Evolutionary conservation across 345 rosid species (phyloP).

Genomic region (Brassica incana): DNA sequence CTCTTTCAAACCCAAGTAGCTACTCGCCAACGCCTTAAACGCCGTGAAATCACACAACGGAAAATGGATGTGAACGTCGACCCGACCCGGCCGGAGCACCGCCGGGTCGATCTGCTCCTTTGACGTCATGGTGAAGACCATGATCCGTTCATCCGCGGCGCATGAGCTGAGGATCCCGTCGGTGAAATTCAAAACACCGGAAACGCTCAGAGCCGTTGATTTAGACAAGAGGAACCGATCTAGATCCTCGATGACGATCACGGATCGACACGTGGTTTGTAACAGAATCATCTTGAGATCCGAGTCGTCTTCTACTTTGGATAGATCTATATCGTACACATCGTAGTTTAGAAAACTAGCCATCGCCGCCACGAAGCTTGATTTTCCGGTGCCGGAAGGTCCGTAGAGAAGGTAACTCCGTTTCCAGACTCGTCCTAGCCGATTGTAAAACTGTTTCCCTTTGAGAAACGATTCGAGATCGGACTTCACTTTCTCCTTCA

Average conservation of each 20-base stretch:
- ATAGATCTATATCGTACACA: slow-evolving; percentile 70
- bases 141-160: slow-evolving; percentile 62
- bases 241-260: slow-evolving; percentile 68
- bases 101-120: slow-evolving; percentile 68
- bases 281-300: slow-evolving; percentile 60
- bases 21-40: slow-evolving; percentile 73
- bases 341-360: slow-evolving; percentile 65
- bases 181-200: slow-evolving; percentile 65
- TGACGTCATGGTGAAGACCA: slow-evolving; percentile 68
- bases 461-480: slow-evolving; percentile 71
- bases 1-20: slow-evolving; percentile 80
- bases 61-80: slow-evolving; percentile 83
- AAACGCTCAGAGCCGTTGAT: slow-evolving; percentile 52
- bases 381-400: slow-evolving; percentile 81
- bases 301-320: slow-evolving; percentile 52
- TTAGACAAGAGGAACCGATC: slow-evolving; percentile 57
- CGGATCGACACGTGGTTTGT: slow-evolving; percentile 51
- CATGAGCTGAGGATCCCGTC: slow-evolving; percentile 66
- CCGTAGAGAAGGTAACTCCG: slow-evolving; percentile 74
- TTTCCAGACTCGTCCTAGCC: slow-evolving; percentile 81
- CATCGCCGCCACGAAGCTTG: slow-evolving; percentile 76
- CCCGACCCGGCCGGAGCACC: slow-evolving; percentile 75
- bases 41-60: slow-evolving; percentile 80
- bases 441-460: slow-evolving; percentile 65
- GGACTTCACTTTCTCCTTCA: slow-evolving; percentile 61